Base-by-base conservation (phyloP, 2,329 filamentous ascomycete species). In the Parasarocladium wereldwijsianum region DNA sequence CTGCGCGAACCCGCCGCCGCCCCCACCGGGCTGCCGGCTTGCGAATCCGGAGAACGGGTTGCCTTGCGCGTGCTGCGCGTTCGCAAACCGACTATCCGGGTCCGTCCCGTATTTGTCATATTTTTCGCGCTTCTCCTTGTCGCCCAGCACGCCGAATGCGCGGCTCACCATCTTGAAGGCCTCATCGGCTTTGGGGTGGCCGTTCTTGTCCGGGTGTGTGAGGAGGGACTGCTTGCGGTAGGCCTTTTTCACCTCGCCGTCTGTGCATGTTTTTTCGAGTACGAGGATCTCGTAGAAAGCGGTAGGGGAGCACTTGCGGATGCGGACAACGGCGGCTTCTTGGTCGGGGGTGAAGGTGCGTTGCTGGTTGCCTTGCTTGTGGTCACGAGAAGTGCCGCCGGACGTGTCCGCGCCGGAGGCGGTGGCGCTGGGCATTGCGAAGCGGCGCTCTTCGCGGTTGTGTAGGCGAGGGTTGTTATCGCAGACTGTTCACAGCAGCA, bases 121-220 rank as follows among this genome's bases (percentile, higher is more conserved):
- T 53, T 81, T 84, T 11, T 78, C 66, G 49, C 84, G 79, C 22
- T 29, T 31, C 18, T 31, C 28, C 19, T 27, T 34, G 15, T 31
- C 32, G 5, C 32, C 32, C 19, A 98, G 63, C 31, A 96, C 74
- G 43, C 92, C 81, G 52, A 98, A 98, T 11, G 90, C 90, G 43
- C 84, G 70, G 46, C 83, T 81, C 15, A 98, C 85, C 81, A 94
- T 81, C 64, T 98, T 98, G 62, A 98, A 98, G 18, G 90, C 90
- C 60, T 98, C 90, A 51, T 94, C 90, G 32, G 90, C 87, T 36
- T 92, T 75, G 21, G 87, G 77, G 52, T 94, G 86, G 29, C 86
- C 86, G 65, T 98, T 98, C 64, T 98, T 98, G 64, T 98, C 90
- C 38, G 90, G 90, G 63, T 98, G 90, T 35, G 90, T 98, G 47